A percentile compares a stretch with the other conserved stretches of the same genome.
These are phyloP conservation scores for Globisporangium camurandrum DNA, from an alignment of 352 stramenopile species.

Conservation along the genomic window DNA sequence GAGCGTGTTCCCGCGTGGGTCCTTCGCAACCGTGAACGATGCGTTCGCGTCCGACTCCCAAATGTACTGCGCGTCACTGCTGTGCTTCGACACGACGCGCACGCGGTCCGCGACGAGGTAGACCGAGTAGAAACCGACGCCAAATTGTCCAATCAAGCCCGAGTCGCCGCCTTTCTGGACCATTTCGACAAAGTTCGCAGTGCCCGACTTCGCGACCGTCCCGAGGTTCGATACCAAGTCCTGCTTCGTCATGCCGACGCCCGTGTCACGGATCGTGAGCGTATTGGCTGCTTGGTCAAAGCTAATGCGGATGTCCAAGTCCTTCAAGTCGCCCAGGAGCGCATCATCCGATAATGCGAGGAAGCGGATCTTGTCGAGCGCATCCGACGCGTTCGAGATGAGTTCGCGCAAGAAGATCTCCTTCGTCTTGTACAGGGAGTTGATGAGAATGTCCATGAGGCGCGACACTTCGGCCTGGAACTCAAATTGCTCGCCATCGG, in stretches of 20 bases:
- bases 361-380: constrained; percentile 99
- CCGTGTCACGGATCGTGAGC: constrained; percentile 97
- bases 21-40: constrained; percentile 94
- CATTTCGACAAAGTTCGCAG: constrained; percentile 97
- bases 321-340: constrained; percentile 83
- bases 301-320: constrained; percentile 96
- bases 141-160: constrained; percentile 98
- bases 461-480: constrained; percentile 97
- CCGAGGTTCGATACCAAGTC: constrained; percentile 96
- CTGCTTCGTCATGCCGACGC: constrained; percentile 98
- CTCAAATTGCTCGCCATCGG: constrained; percentile 78
- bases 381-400: constrained; percentile 98
- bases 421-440: constrained; percentile 18
- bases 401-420: constrained; percentile 77
- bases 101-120: constrained; percentile 97
- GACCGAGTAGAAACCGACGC: constrained; percentile 99
- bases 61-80: constrained; percentile 96
- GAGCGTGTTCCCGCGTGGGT: constrained; percentile 94
- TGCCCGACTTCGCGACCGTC: constrained; percentile 98
- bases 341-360: constrained; percentile 91
- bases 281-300: constrained; percentile 94
- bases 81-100: constrained; percentile 96
- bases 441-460: constrained; percentile 89
- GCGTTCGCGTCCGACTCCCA: constrained; percentile 97
- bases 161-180: constrained; percentile 89